Evolutionary conservation across 2,329 filamentous ascomycete species (phyloP).

Genomic region (Aureobasidium sp.): DNA sequence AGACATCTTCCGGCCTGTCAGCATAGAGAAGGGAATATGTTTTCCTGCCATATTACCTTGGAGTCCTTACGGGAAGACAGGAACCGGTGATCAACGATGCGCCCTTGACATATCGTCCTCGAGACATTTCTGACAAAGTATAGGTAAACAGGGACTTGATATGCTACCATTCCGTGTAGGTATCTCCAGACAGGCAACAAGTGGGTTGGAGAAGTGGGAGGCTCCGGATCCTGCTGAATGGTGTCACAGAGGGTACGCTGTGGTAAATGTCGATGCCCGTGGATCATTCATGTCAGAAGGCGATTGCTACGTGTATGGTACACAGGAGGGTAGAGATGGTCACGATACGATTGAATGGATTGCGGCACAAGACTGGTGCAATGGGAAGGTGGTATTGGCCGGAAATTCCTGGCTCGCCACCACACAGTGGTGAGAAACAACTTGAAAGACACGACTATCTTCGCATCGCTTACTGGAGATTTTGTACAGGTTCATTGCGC

Average conservation of each 20-base stretch:
- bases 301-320: conserved; percentile 40
- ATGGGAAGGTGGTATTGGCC: conserved; percentile 46
- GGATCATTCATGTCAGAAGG: conserved; percentile 38
- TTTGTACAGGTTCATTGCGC: conserved; percentile 48
- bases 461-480: too few species aligned
- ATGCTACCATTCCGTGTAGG: too few species aligned
- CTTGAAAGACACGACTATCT: too few species aligned
- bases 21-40: too few species aligned
- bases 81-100: too few species aligned
- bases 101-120: too few species aligned
- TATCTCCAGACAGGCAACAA: not conserved
- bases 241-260: conserved; percentile 35
- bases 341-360: conserved; percentile 50
- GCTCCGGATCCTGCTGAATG: conserved; percentile 44
- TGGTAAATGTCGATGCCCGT: conserved; percentile 36
- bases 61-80: too few species aligned
- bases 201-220: conserved; percentile 48
- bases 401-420: conserved; percentile 51
- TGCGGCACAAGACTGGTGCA: conserved; percentile 45
- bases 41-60: too few species aligned
- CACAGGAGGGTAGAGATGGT: conserved; percentile 50
- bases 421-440: conserved; percentile 43
- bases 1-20: too few species aligned
- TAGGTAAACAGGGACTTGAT: too few species aligned
- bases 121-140: too few species aligned